Evolutionary conservation across 441 rosid genomes (phyloP).

Genomic region (Manihot esculenta): DNA sequence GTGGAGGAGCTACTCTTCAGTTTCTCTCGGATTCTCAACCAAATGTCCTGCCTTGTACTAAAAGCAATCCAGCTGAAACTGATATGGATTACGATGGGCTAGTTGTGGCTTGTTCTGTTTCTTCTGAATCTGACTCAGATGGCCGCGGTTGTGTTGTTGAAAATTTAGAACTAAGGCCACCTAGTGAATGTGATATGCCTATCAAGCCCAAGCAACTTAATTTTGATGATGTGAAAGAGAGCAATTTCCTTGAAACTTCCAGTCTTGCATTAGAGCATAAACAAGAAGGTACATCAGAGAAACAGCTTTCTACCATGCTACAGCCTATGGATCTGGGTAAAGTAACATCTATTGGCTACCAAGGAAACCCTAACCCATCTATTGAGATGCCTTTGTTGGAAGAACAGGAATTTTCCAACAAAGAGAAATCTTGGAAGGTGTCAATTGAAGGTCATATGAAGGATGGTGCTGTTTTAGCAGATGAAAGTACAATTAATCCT

Average conservation of each 20-base stretch:
- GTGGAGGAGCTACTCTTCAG: constrained; percentile 26
- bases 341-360: constrained; percentile 28
- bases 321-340: constrained; percentile 29
- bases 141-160: constrained; percentile 27
- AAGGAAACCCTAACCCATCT: constrained; percentile 27
- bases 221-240: constrained; percentile 45
- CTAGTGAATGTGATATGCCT: constrained; percentile 27
- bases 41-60: constrained; percentile 22
- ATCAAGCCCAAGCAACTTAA: constrained; percentile 48
- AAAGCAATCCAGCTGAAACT: constrained; percentile 20
- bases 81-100: constrained; percentile 2
- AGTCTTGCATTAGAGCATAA: constrained; percentile 26
- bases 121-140: constrained; percentile 29
- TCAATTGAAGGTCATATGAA: constrained; percentile 31
- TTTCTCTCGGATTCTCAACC: constrained; percentile 19
- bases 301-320: constrained; percentile 23
- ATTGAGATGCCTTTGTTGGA: constrained; percentile 25
- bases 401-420: constrained; percentile 27
- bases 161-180: constrained; percentile 29
- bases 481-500: constrained; percentile 24
- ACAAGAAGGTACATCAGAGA: constrained; percentile 25
- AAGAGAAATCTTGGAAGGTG: constrained; percentile 27
- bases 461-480: constrained; percentile 16
- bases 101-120: constrained; percentile 25
- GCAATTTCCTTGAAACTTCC: constrained; percentile 30